Evolutionary conservation across 129 eudicot species (phyloP), one percentile per base, ranked within the genome.

Genomic region (Centella asiatica): DNA sequence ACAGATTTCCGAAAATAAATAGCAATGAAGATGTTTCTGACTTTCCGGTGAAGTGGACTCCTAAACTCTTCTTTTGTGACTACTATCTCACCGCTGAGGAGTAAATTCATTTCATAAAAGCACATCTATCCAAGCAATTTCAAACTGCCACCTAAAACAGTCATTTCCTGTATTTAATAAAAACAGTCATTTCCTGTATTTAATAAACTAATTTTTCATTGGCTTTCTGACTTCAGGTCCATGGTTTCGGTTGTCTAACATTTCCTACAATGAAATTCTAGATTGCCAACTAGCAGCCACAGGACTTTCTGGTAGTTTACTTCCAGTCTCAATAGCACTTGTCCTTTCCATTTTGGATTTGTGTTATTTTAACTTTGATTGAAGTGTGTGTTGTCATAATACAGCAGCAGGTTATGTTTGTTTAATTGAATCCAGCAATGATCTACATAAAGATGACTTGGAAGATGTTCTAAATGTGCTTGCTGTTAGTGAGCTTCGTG

Each of bases 211-310:
- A n/a, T n/a, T n/a, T 56, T 64, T 65, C 47, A 56, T 9, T 58
- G 40, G 32, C 53, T 52, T 68, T 46, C 33, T 72, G 56, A 14
- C 61, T 60, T 57, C 80, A 90, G 97, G 97, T 54, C 95, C 97
- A 51, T 90, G 97, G 97, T 90, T 90, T 79, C 90, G 87, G 55
- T 66, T 77, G 71, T 73, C 90, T 63, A 79, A 60, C 67, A 70
- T 90, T 34, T 81, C 94, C 14, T 90, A 90, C 65, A 64, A 81
- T 68, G 97, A 90, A 78, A 81, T 90, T 52, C 44, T 65, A 36
- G 95, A 90, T 70, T 67, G 64, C 60, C 57, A 84, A 69, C 68
- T 68, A 65, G 95, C 87, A 49, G 79, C 76, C n/a, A 56, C 73
- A 73, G 87, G 64, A 48, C 87, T 90, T 11, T 77, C 77, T 72